Evolutionary conservation across 805 yeast species (phyloP).

Genomic region (Ogataea nitratoaversa): DNA sequence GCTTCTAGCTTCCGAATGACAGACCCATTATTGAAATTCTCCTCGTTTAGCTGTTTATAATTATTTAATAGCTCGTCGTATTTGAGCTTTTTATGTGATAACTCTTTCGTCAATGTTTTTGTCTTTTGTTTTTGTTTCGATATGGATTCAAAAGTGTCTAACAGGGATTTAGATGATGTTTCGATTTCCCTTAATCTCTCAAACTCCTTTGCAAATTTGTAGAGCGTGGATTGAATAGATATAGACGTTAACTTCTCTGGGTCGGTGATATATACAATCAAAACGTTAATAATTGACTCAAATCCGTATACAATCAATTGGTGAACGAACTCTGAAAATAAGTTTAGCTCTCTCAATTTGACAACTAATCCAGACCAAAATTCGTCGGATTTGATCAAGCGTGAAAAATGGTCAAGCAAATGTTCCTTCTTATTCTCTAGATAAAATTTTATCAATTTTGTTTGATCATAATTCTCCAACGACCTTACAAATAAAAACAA

Average conservation of each 20-base stretch:
- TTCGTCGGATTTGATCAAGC: conserved; percentile 6
- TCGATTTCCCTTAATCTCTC: conserved; percentile 4
- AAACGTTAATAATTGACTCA: conserved; percentile 17
- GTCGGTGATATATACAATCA: conserved; percentile 10
- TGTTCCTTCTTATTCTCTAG: conserved; percentile 2
- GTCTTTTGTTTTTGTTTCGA: conserved; percentile 10
- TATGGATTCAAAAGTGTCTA: conserved; percentile 2
- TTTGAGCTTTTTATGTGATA: conserved; percentile 11
- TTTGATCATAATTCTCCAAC: conserved; percentile 17
- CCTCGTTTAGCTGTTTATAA: conserved; percentile 32
- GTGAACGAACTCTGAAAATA: conserved; percentile 14
- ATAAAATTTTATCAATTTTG: conserved; percentile 10
- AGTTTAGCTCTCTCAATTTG: conserved; percentile 6
- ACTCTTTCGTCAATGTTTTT: conserved; percentile 12
- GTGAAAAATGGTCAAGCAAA: conserved; percentile 12
- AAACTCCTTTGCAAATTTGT: conserved; percentile 11
- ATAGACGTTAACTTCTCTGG: not conserved
- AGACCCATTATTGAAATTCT: conserved; percentile 25
- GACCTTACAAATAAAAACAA: conserved; percentile 21
- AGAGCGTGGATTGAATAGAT: conserved; percentile 2
- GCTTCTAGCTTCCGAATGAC: conserved; percentile 16
- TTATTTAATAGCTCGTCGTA: conserved; percentile 29
- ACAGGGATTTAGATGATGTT: not conserved
- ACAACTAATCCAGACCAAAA: conserved; percentile 21
- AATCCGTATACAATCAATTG: conserved; percentile 23